phyloP scores from a whole-genome alignment of 345 rosid species.

The Eucalyptus regnans region DNA sequence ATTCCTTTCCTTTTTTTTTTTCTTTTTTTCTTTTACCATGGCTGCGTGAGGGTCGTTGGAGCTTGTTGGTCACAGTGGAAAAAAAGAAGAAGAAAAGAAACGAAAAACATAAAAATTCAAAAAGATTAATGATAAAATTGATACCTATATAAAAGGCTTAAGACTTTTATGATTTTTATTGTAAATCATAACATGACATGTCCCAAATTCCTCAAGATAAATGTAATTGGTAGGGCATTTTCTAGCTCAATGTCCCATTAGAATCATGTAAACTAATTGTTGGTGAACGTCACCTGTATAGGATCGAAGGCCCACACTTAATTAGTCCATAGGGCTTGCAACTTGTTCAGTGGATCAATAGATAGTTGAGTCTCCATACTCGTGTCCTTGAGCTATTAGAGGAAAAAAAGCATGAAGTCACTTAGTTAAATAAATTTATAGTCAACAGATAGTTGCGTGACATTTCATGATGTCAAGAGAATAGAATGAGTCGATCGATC shows the following conservation, averaged over 20 bases:
- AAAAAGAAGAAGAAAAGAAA: not conserved
- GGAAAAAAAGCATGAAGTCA: not conserved
- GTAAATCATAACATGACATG: not conserved
- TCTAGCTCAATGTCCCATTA: not conserved
- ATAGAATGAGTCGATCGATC: not conserved
- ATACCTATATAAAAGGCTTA: rapidly evolving
- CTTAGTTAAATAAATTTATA: not conserved
- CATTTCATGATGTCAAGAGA: not conserved
- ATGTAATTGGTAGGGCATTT: not conserved
- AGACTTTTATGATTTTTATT: not conserved
- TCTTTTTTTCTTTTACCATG: rapidly evolving
- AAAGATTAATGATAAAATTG: not conserved
- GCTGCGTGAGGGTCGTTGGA: not conserved
- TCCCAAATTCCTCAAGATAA: not conserved
- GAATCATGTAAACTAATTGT: not conserved
- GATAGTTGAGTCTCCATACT: not conserved
- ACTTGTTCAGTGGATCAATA: not conserved
- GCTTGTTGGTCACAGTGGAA: not conserved
- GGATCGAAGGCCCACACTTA: not conserved
- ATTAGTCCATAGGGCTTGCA: not conserved
- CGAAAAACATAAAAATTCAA: not conserved
- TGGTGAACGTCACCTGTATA: not conserved
- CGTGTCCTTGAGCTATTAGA: not conserved
- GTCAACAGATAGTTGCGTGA: not conserved
- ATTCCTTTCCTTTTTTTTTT: rapidly evolving